Evolutionary conservation across 2,329 filamentous ascomycete genomes (phyloP).

Genomic region (Ascochyta rabiei): DNA sequence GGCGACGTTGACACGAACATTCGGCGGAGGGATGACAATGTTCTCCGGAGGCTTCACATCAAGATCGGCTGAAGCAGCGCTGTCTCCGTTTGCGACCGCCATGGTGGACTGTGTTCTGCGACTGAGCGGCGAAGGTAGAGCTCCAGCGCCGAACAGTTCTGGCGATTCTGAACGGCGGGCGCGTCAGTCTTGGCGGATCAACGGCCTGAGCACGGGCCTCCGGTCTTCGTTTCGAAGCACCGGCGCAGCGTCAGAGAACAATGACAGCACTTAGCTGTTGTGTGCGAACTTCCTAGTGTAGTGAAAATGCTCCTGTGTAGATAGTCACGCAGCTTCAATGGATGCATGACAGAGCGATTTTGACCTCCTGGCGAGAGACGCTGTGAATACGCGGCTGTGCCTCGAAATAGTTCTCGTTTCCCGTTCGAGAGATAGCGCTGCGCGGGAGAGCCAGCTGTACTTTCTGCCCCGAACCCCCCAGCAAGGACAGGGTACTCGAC

Average conservation of each 20-base stretch:
- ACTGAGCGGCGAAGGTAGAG: constrained; percentile 15
- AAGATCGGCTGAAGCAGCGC: constrained; percentile 27
- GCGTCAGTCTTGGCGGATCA: constrained; percentile 18
- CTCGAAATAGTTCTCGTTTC: constrained; percentile 31
- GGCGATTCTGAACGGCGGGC: constrained; percentile 13
- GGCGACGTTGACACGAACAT: constrained; percentile 84
- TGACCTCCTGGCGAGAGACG: constrained; percentile 1
- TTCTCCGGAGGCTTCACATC: constrained; percentile 74
- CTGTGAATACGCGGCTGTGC: constrained; percentile 15
- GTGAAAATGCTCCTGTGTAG: background rate
- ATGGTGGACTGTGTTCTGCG: constrained; percentile 24
- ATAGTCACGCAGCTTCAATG: background rate
- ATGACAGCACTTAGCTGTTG: background rate
- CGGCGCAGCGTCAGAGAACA: background rate
- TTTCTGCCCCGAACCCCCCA: constrained; percentile 22
- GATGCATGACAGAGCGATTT: no score
- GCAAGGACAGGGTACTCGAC: constrained; percentile 36
- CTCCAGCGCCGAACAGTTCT: constrained; percentile 1
- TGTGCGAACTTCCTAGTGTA: no score
- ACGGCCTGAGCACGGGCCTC: constrained; percentile 8
- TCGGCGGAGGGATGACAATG: constrained; percentile 82
- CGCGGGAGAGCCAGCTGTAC: constrained; percentile 37
- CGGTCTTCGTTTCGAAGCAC: constrained; percentile 1
- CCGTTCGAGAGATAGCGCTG: constrained; percentile 23
- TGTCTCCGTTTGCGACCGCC: constrained; percentile 38